Percentiles rank a stretch among this genome's conserved stretches.
phyloP scores from a whole-genome alignment of 345 rosid species.

The Syzygium jambos region DNA sequence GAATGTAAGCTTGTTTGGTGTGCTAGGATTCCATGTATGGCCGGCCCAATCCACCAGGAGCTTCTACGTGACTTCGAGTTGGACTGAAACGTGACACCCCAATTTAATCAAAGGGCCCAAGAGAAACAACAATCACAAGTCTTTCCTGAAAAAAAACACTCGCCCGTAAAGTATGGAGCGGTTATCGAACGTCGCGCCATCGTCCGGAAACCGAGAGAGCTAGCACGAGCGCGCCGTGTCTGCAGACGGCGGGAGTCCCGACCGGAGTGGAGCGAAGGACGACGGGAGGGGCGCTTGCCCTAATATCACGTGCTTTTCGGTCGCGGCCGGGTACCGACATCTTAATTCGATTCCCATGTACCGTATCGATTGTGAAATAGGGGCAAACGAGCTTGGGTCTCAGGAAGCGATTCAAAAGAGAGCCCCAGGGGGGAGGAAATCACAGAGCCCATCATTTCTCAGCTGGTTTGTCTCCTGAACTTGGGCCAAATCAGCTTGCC shows the following conservation, averaged over 20 bases:
- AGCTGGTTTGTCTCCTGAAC: not conserved
- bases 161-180: not conserved
- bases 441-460: not conserved
- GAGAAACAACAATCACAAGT: not conserved
- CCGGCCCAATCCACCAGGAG: too few species aligned
- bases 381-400: not conserved
- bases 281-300: not conserved
- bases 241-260: too few species aligned
- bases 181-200: not conserved
- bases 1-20: too few species aligned
- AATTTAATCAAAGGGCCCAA: not conserved
- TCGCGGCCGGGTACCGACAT: too few species aligned
- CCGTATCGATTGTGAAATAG: too few species aligned
- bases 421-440: not conserved
- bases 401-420: not conserved
- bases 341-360: not conserved
- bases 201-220: not conserved
- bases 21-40: too few species aligned
- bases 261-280: not conserved
- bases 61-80: too few species aligned
- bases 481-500: not conserved
- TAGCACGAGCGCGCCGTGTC: not conserved
- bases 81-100: not conserved
- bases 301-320: accelerated
- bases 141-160: not conserved